phyloP scores from a whole-genome alignment of 192 early-diverging fungal genomes.

The Allomyces arbusculus region DNA sequence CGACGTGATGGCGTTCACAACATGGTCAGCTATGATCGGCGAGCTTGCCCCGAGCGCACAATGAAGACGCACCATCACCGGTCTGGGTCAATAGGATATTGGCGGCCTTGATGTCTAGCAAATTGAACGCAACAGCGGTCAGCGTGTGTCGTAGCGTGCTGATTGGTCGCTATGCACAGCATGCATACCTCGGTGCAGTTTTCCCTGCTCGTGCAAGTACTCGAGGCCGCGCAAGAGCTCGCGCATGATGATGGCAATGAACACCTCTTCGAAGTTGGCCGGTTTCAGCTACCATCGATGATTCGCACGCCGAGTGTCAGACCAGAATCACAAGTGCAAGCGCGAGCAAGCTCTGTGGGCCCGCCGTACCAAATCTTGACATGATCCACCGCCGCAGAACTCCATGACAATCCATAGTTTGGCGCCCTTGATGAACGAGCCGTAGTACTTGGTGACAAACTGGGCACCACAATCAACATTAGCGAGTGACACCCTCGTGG shows the following conservation, averaged over 20 bases:
- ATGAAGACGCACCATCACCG: slow-evolving; percentile 28
- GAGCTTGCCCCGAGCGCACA: not conserved
- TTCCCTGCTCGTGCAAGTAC: slow-evolving; percentile 75
- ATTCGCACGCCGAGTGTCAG: not conserved
- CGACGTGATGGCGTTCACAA: not conserved
- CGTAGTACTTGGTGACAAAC: slow-evolving; percentile 46
- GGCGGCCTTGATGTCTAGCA: slow-evolving; percentile 82
- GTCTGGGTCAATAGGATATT: slow-evolving; percentile 55
- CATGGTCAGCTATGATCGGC: no score
- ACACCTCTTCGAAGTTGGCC: slow-evolving; percentile 60
- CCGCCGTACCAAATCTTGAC: slow-evolving; percentile 58
- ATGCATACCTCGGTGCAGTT: slow-evolving; percentile 54
- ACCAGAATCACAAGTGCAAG: not conserved
- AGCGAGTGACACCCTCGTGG: not conserved
- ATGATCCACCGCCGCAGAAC: slow-evolving; percentile 85
- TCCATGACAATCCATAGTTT: slow-evolving; percentile 98
- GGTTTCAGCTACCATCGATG: slow-evolving; percentile 50
- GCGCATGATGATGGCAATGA: slow-evolving; percentile 77
- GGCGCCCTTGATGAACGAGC: slow-evolving; percentile 70
- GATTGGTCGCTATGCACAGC: no score
- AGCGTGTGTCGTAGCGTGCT: not conserved
- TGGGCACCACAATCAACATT: no score
- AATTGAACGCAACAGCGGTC: slow-evolving; percentile 9
- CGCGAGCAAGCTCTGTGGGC: no score
- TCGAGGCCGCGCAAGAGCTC: slow-evolving; percentile 77